Conservation (phyloP, 305 asterid genomes). For the Striga hermonthica region DNA sequence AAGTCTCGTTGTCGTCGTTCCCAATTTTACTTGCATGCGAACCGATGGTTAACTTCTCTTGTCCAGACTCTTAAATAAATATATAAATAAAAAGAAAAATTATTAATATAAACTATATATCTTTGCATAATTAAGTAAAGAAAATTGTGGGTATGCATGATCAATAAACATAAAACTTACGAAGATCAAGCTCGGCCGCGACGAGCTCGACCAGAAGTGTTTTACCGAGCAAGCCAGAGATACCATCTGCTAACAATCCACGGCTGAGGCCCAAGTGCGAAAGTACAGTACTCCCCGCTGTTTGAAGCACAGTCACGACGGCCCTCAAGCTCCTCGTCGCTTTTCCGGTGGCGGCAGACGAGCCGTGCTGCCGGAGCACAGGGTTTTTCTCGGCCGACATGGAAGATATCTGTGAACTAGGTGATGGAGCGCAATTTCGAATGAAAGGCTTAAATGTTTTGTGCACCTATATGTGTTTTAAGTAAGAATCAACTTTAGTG, state of each 20-base stretch:
- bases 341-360: no score
- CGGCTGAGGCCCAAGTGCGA: constrained; percentile 36
- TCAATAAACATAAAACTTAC: constrained; percentile 37
- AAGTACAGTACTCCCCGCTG: constrained; percentile 51
- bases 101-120: no score
- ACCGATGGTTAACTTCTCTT: constrained; percentile 37
- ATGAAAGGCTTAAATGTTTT: no score
- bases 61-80: constrained; percentile 51
- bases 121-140: no score
- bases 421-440: no score
- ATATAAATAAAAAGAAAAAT: no score
- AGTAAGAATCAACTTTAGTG: no score
- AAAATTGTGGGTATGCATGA: no score
- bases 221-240: constrained; percentile 45
- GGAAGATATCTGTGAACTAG: no score
- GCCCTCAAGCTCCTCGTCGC: constrained; percentile 37
- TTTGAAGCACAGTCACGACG: constrained; percentile 42
- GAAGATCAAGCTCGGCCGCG: constrained; percentile 54
- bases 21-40: constrained; percentile 35
- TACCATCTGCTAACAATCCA: constrained; percentile 40
- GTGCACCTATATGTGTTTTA: no score
- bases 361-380: no score
- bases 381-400: no score
- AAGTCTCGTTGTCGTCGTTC: constrained; percentile 14
- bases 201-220: constrained; percentile 48